These are phyloP conservation scores for Hypoxylon lenormandii DNA, from an alignment of 495 filamentous ascomycete genomes.

Conservation along the genomic window DNA sequence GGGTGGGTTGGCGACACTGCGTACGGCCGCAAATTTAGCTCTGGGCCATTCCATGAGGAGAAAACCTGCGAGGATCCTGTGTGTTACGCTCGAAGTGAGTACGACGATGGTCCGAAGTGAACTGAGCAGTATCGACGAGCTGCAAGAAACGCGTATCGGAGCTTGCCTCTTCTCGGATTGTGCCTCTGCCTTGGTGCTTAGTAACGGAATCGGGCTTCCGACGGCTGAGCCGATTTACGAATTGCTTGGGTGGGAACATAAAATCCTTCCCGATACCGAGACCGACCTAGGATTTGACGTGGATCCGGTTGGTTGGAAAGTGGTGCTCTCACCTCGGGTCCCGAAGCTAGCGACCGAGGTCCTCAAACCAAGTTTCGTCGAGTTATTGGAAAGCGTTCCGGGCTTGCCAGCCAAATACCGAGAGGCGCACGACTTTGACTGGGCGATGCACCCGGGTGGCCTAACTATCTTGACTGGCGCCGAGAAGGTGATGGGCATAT, in stretches of 20 bases:
- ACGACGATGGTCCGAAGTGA: slow-evolving; percentile 70
- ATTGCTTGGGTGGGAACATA: slow-evolving; percentile 70
- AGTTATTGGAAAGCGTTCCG: slow-evolving; percentile 58
- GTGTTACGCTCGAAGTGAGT: slow-evolving; percentile 71
- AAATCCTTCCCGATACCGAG: slow-evolving; percentile 67
- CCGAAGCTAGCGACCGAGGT: slow-evolving; percentile 63
- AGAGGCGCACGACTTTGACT: slow-evolving; percentile 68
- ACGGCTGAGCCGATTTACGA: slow-evolving; percentile 62
- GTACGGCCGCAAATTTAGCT: slow-evolving; percentile 71
- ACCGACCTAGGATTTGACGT: slow-evolving; percentile 70
- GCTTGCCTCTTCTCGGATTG: slow-evolving; percentile 73
- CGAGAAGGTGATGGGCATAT: slow-evolving; percentile 65
- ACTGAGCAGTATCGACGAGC: slow-evolving; percentile 65
- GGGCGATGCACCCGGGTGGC: slow-evolving; percentile 76
- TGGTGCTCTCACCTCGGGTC: slow-evolving; percentile 68
- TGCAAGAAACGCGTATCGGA: slow-evolving; percentile 68
- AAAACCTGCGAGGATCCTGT: slow-evolving; percentile 67
- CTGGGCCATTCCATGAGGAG: slow-evolving; percentile 65
- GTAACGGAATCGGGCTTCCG: slow-evolving; percentile 63
- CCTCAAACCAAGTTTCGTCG: slow-evolving; percentile 63
- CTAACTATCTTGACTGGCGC: slow-evolving; percentile 72
- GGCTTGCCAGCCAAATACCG: slow-evolving; percentile 57
- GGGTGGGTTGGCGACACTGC: slow-evolving; percentile 72
- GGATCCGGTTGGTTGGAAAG: slow-evolving; percentile 71
- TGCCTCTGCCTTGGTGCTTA: slow-evolving; percentile 69